Conservation (phyloP, 495 filamentous ascomycete species). For the Pseudomonodictys pantanalensis region DNA sequence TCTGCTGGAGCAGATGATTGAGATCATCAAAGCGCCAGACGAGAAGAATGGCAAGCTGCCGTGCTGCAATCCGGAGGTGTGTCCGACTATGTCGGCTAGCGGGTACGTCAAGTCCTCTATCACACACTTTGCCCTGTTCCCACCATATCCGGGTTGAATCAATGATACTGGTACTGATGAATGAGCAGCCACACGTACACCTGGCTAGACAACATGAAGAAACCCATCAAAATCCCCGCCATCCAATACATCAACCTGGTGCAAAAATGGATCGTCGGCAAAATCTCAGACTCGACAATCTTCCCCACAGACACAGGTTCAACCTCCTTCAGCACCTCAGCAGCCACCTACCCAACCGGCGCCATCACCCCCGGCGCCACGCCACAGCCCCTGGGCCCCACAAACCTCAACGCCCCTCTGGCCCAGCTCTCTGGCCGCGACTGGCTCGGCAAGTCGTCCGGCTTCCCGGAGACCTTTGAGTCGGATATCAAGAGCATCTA, state of each 20-base stretch:
- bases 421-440: constrained; percentile 52
- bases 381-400: constrained; percentile 51
- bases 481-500: constrained; percentile 86
- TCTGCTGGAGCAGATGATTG: constrained; percentile 76
- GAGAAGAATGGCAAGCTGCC: constrained; percentile 60
- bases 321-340: background rate
- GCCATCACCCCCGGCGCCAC: constrained; percentile 55
- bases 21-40: constrained; percentile 76
- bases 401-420: constrained; percentile 47
- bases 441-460: constrained; percentile 83
- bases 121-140: background rate
- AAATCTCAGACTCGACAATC: constrained; percentile 79
- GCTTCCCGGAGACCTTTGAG: constrained; percentile 83
- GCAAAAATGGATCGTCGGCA: constrained; percentile 87
- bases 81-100: constrained; percentile 89
- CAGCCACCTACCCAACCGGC: constrained; percentile 24
- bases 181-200: constrained; percentile 76
- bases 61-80: constrained; percentile 77
- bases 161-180: background rate
- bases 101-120: constrained; percentile 56
- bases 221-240: constrained; percentile 46
- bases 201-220: constrained; percentile 70
- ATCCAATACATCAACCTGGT: constrained; percentile 87
- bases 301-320: constrained; percentile 63
- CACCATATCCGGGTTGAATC: no score